These are phyloP conservation scores for Acacia concinna DNA, from an alignment of 331 rosid species.

Conservation along the genomic window DNA sequence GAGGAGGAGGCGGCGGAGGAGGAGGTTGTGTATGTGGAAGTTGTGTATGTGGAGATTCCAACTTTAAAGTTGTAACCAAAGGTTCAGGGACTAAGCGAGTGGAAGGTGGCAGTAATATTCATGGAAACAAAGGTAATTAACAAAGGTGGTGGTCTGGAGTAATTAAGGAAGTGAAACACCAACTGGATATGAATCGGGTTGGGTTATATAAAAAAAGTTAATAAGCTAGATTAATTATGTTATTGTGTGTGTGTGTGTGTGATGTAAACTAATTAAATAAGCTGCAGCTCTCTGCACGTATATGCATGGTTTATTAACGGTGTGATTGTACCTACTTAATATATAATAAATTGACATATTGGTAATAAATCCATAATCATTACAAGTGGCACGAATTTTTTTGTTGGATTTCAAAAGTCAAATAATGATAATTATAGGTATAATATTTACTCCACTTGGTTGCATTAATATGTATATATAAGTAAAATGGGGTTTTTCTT, in stretches of 20 bases:
- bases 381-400: too few relatives aligned
- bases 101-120: neutral
- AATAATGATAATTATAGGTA: too few relatives aligned
- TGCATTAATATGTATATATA: too few relatives aligned
- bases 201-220: neutral
- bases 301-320: neutral
- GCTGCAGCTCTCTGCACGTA: neutral
- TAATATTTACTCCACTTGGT: too few relatives aligned
- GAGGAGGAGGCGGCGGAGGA: constrained; percentile 8
- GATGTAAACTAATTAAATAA: neutral
- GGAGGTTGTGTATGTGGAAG: neutral
- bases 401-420: too few relatives aligned
- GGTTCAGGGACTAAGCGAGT: constrained; percentile 37
- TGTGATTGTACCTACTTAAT: neutral
- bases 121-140: neutral
- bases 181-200: neutral
- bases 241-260: neutral
- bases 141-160: constrained; percentile 8
- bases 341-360: neutral
- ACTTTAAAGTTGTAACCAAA: neutral
- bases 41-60: constrained; percentile 19
- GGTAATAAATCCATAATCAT: neutral
- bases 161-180: neutral
- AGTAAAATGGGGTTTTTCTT: too few relatives aligned
- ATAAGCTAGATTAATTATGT: neutral